Evolutionary conservation across 2,329 filamentous ascomycete species (phyloP).

Genomic region (Sarocladium brachiariae): DNA sequence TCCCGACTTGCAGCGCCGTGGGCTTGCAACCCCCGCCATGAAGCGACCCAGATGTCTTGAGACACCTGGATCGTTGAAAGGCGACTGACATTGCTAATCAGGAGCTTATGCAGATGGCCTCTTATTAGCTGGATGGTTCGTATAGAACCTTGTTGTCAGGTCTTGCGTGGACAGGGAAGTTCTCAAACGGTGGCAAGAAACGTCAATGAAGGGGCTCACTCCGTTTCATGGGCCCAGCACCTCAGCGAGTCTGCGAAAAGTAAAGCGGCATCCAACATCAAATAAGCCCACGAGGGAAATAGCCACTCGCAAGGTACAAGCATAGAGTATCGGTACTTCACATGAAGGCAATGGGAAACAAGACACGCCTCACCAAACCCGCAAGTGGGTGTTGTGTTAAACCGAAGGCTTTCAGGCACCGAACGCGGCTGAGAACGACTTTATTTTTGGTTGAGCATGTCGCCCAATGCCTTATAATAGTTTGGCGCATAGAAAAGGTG

Average conservation of each 20-base stretch:
- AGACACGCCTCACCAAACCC: background rate
- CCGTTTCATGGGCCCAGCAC: background rate
- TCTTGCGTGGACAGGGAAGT: background rate
- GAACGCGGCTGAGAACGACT: background rate
- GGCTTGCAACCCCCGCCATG: background rate
- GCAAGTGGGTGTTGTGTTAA: conserved; percentile 3
- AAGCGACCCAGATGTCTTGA: background rate
- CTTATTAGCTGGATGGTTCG: background rate
- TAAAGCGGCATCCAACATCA: background rate
- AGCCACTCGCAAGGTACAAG: background rate
- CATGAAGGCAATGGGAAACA: conserved; percentile 2
- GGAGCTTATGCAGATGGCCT: background rate
- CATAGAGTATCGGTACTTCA: background rate
- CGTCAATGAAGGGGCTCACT: background rate
- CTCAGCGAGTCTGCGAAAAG: background rate
- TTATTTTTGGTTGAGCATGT: background rate
- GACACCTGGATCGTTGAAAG: background rate
- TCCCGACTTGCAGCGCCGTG: background rate
- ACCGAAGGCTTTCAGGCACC: background rate
- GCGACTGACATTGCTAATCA: conserved; percentile 1
- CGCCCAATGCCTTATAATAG: background rate
- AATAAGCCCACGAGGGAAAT: background rate
- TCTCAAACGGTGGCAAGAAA: background rate
- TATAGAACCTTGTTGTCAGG: too few relatives aligned
- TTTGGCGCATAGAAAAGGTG: conserved; percentile 1